A percentile compares a stretch with the other conserved stretches of the same genome.
Evolutionary conservation across 352 stramenopile genomes (phyloP).

Genomic region (Phytopythium mirpurense): DNA sequence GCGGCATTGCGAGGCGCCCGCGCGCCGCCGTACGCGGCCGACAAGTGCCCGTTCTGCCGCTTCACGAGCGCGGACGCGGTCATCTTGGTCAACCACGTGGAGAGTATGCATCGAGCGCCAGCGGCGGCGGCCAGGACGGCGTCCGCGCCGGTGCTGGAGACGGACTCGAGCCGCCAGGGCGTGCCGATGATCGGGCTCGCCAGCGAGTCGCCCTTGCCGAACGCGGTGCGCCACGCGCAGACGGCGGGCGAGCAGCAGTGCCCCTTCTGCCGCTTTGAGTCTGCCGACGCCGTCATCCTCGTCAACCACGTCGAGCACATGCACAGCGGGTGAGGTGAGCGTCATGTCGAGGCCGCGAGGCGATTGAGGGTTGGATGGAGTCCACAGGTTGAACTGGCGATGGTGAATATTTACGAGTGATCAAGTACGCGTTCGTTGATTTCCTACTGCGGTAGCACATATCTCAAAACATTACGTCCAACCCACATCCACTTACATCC

Average conservation of each 20-base stretch:
- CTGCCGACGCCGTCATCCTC: slow-evolving; percentile 51
- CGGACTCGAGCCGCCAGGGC: not conserved
- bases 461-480: no score
- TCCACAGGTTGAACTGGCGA: not conserved
- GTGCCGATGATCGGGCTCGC: not conserved
- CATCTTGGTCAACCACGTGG: slow-evolving; percentile 63
- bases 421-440: not conserved
- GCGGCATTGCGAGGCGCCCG: not conserved
- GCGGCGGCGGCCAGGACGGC: not conserved
- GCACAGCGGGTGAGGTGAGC: slow-evolving; percentile 28
- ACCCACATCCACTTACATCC: no score
- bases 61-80: slow-evolving; percentile 45
- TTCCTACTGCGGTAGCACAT: no score
- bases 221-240: slow-evolving; percentile 1
- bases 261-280: slow-evolving; percentile 56
- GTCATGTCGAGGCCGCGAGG: no score
- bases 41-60: slow-evolving; percentile 58
- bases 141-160: slow-evolving; percentile 3
- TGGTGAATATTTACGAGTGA: slow-evolving; percentile 1
- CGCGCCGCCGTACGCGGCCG: slow-evolving; percentile 5
- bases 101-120: slow-evolving; percentile 22
- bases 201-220: slow-evolving; percentile 4
- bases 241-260: slow-evolving; percentile 37
- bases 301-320: slow-evolving; percentile 78
- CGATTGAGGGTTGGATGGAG: not conserved